These are phyloP conservation scores for Volvox reticuliferus DNA, from an alignment of 139 green algal genomes.

Conservation along the genomic window DNA sequence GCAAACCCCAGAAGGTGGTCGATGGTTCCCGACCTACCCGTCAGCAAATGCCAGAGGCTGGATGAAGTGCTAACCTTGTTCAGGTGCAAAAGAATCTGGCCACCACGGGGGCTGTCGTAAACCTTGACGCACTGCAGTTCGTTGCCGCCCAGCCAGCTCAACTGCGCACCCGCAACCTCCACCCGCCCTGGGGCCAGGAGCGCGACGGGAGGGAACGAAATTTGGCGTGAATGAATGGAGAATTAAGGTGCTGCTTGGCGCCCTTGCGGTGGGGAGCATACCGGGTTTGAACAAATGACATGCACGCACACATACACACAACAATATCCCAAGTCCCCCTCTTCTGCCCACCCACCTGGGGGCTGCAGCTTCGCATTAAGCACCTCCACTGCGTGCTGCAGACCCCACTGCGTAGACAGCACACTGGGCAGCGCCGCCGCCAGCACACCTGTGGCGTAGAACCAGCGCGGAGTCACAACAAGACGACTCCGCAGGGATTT, in stretches of 20 bases:
- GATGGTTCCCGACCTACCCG: neutral
- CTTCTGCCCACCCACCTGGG: neutral
- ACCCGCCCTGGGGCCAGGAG: conserved; percentile 13
- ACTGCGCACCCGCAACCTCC: conserved; percentile 33
- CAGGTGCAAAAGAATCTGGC: conserved; percentile 41
- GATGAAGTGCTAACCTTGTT: conserved; percentile 19
- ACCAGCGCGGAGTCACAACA: too few species aligned
- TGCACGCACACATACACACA: too few species aligned
- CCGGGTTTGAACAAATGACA: too few species aligned
- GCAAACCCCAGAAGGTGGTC: neutral
- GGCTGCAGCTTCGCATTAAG: neutral
- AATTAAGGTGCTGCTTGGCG: too few species aligned
- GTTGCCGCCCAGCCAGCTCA: conserved; percentile 29
- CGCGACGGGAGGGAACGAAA: neutral
- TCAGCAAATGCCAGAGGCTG: conserved; percentile 4
- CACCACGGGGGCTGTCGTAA: conserved; percentile 33
- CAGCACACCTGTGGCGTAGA: neutral
- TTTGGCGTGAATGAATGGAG: too few species aligned
- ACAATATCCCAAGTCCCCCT: neutral
- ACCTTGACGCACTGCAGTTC: conserved; percentile 45
- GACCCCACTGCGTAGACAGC: conserved; percentile 50
- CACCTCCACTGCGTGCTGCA: neutral
- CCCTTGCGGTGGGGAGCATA: too few species aligned
- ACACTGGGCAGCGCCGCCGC: conserved; percentile 35
- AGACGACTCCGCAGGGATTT: too few species aligned